These are phyloP conservation scores for Botryotinia globosa DNA, from an alignment of 2,329 filamentous ascomycete species.

Conservation along the genomic window DNA sequence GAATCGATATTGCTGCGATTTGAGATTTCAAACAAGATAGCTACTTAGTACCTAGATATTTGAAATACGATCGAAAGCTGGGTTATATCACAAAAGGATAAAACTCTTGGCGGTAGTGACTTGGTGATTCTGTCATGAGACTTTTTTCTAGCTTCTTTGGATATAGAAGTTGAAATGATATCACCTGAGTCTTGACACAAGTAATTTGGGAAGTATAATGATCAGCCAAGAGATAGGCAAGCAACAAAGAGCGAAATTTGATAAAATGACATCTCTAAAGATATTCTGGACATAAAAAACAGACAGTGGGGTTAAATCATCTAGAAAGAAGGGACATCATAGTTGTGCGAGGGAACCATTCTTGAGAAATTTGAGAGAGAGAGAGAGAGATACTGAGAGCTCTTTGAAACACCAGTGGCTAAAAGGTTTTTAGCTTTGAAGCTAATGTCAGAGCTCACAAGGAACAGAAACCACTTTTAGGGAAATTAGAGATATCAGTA, in stretches of 20 bases:
- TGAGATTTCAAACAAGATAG: conserved; percentile 1
- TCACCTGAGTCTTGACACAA: neutral
- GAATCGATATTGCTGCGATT: neutral
- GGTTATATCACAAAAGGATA: neutral
- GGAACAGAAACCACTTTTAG: neutral
- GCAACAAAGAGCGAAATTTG: neutral
- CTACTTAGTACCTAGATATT: conserved; percentile 12
- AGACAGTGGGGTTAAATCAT: neutral
- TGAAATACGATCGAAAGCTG: conserved; percentile 2
- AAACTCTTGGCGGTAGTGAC: neutral
- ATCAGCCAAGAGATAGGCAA: neutral
- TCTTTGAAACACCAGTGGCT: too few species aligned
- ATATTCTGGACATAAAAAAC: neutral
- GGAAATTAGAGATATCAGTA: neutral
- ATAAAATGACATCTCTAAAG: neutral
- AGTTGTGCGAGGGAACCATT: too few species aligned
- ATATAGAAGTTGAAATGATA: neutral
- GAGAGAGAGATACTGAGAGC: neutral
- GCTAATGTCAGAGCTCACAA: neutral
- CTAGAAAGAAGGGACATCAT: too few species aligned
- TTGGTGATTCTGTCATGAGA: neutral
- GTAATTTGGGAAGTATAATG: neutral
- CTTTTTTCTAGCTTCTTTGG: neutral
- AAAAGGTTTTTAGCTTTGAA: rapidly evolving
- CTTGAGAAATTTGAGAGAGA: neutral